Evolutionary conservation across 2,329 filamentous ascomycete species (phyloP).

Genomic region (Annulohypoxylon truncatum): DNA sequence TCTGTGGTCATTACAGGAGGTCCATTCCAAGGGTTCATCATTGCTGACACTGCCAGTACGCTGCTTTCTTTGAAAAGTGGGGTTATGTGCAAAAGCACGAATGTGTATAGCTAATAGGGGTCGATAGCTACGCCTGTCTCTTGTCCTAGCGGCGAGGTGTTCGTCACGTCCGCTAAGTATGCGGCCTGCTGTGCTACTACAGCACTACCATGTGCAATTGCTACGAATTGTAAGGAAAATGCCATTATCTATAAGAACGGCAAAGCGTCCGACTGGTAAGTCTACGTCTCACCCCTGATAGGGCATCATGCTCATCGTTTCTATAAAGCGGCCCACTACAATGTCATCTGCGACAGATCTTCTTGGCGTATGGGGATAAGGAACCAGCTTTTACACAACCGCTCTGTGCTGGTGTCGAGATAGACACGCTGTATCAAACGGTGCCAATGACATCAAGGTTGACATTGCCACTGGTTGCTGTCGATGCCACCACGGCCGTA

Average conservation of each 20-base stretch:
- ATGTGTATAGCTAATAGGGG: background rate
- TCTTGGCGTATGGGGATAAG: conserved; percentile 4
- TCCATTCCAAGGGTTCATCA: conserved; percentile 25
- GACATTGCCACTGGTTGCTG: conserved; percentile 13
- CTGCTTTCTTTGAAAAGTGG: background rate
- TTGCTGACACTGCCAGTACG: conserved; percentile 19
- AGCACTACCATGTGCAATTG: conserved; percentile 15
- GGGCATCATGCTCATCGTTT: background rate
- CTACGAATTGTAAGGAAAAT: conserved; percentile 30
- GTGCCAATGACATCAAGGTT: conserved; percentile 28
- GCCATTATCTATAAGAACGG: conserved; percentile 21
- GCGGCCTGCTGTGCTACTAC: conserved; percentile 31
- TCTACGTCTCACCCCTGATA: background rate
- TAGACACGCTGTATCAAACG: conserved; percentile 21
- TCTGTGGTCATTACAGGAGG: conserved; percentile 12
- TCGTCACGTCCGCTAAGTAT: conserved; percentile 16
- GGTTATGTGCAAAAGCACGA: background rate
- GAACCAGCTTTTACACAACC: conserved; percentile 16
- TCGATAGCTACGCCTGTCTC: conserved; percentile 23
- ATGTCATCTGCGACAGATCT: conserved; percentile 30
- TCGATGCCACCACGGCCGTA: background rate
- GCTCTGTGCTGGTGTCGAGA: conserved; percentile 15
- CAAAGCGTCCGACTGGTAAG: conserved; percentile 32
- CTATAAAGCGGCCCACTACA: conserved; percentile 22
- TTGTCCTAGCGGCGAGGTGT: conserved; percentile 26